phyloP scores from a whole-genome alignment of 2,329 filamentous ascomycete species.

The Amauroascus verrucosus region DNA sequence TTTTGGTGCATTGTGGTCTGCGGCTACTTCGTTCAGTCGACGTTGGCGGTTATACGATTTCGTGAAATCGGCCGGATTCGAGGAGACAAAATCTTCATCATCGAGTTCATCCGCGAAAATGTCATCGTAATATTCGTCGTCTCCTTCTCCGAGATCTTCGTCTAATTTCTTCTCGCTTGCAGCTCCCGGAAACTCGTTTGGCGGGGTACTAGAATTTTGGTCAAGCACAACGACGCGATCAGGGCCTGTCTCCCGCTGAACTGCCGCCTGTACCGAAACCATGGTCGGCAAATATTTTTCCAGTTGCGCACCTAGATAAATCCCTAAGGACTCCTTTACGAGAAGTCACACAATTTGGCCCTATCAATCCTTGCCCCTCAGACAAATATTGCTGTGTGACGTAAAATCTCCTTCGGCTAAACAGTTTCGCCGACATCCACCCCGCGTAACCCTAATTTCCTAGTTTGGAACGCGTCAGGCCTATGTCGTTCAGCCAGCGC shows the following conservation, averaged over 20 bases:
- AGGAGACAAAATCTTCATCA: constrained; percentile 47
- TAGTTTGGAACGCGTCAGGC: constrained; percentile 15
- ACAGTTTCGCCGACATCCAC: constrained; percentile 12
- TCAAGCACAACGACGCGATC: not conserved
- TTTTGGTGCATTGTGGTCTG: constrained; percentile 42
- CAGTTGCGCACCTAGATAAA: not conserved
- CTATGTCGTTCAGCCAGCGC: not conserved
- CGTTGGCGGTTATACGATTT: constrained; percentile 83
- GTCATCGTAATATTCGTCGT: constrained; percentile 54
- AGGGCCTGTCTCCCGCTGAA: not conserved
- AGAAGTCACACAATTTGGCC: not conserved
- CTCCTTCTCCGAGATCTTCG: constrained; percentile 39
- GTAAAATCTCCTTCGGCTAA: constrained; percentile 11
- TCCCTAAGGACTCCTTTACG: not conserved
- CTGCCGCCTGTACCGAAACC: not conserved
- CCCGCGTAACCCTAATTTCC: constrained; percentile 14
- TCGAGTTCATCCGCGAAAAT: constrained; percentile 46
- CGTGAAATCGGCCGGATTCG: constrained; percentile 58
- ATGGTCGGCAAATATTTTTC: not conserved
- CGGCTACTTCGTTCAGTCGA: constrained; percentile 48
- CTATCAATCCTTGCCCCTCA: not conserved
- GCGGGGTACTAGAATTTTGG: constrained; percentile 6
- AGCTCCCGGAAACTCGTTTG: not conserved
- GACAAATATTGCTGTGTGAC: constrained; percentile 13
- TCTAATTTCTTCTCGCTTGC: constrained; percentile 20